These are phyloP conservation scores for Aristolochia californica DNA, from an alignment of 164 flowering plant genomes.

Conservation along the genomic window DNA sequence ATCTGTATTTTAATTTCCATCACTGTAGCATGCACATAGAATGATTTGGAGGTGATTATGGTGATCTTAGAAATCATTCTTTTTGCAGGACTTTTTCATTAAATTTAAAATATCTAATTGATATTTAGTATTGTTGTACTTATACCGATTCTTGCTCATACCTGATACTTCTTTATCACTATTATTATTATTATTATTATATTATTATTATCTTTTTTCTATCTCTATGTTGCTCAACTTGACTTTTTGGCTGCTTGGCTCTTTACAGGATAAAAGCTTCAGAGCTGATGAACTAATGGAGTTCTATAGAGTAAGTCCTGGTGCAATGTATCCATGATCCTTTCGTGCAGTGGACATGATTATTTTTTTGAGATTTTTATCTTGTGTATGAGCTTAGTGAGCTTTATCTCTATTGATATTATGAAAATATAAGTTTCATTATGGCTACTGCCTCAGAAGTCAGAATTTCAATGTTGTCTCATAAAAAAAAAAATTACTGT, in stretches of 20 bases:
- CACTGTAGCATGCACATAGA: too few relatives aligned
- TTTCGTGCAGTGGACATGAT: background rate
- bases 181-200: background rate
- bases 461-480: background rate
- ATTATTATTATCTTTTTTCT: background rate
- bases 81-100: too few relatives aligned
- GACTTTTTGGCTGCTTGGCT: background rate
- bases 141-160: too few relatives aligned
- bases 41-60: too few relatives aligned
- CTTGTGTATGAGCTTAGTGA: too few relatives aligned
- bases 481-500: background rate
- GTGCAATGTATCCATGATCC: background rate
- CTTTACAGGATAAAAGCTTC: slow-evolving; percentile 52
- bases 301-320: slow-evolving; percentile 63
- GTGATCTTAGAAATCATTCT: too few relatives aligned
- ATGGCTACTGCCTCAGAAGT: background rate
- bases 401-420: too few relatives aligned
- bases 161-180: too few relatives aligned
- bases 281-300: slow-evolving; percentile 92
- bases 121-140: too few relatives aligned
- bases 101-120: too few relatives aligned
- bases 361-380: background rate
- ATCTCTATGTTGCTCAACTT: background rate
- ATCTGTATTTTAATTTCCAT: too few relatives aligned
- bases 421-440: background rate